phyloP scores from a whole-genome alignment of 2,329 filamentous ascomycete genomes.

The Botrytis sinoallii region DNA sequence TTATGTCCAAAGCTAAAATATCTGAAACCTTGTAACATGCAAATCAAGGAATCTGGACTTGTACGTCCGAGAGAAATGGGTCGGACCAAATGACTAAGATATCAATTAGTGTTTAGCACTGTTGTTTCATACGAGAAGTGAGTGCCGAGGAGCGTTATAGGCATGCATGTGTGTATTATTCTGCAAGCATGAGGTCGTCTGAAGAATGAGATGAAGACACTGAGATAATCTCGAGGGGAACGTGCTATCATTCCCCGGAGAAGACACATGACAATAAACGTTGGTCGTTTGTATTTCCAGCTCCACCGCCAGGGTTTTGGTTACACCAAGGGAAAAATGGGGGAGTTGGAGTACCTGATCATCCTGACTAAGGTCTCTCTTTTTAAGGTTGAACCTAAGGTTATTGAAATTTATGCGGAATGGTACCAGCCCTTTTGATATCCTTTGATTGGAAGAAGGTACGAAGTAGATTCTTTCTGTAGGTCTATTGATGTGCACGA shows the following conservation, averaged over 20 bases:
- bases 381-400: neutral
- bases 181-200: neutral
- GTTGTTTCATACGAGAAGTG: neutral
- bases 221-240: neutral
- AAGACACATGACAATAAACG: neutral
- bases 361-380: neutral
- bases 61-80: too few relatives aligned
- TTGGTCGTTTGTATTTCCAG: neutral
- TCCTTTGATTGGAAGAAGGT: too few relatives aligned
- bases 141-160: fast-evolving
- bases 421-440: too few relatives aligned
- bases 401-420: neutral
- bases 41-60: neutral
- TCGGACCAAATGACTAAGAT: too few relatives aligned
- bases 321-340: neutral
- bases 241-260: neutral
- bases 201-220: neutral
- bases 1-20: neutral
- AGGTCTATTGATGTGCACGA: too few relatives aligned
- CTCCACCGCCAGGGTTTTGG: neutral
- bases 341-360: neutral
- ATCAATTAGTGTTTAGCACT: neutral
- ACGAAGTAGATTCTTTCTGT: too few relatives aligned
- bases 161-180: neutral
- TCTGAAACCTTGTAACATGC: neutral